Evolutionary conservation across 1,139 yeast genomes (phyloP).

Genomic region (Blastobotrys capitulatus): DNA sequence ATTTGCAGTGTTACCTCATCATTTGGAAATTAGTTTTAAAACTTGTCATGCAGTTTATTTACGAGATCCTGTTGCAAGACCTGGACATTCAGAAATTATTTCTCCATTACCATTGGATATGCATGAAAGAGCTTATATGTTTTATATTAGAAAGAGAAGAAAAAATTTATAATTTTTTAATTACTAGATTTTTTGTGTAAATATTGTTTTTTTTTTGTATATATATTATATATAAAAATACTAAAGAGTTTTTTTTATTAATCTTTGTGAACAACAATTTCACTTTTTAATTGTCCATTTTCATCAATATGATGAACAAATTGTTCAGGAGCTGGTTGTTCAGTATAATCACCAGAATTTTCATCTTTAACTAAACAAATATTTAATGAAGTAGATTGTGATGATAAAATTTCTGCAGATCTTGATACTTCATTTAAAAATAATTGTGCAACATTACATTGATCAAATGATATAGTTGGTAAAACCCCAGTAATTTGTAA

Average conservation of each 20-base stretch:
- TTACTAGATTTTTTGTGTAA: too few relatives aligned
- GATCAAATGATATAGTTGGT: conserved; percentile 82
- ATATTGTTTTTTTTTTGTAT: background rate
- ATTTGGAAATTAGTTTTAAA: conserved; percentile 79
- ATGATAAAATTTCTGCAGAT: conserved; percentile 70
- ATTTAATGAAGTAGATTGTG: conserved; percentile 80
- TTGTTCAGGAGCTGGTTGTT: conserved; percentile 84
- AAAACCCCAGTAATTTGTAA: conserved; percentile 75
- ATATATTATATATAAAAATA: background rate
- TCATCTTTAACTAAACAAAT: conserved; percentile 61
- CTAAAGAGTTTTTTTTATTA: background rate
- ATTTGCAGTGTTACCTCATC: conserved; percentile 87
- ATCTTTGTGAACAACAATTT: conserved; percentile 57
- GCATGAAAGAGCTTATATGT: conserved; percentile 95
- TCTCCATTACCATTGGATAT: conserved; percentile 79
- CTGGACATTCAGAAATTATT: conserved; percentile 94
- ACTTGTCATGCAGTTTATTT: conserved; percentile 94
- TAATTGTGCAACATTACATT: conserved; percentile 78
- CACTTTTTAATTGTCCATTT: conserved; percentile 41
- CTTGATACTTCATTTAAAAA: conserved; percentile 70
- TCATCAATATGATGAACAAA: conserved; percentile 53
- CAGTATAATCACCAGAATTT: conserved; percentile 62
- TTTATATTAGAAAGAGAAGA: conserved; percentile 64
- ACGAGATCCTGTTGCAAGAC: conserved; percentile 96
- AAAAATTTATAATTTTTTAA: conserved; percentile 9